Base-by-base conservation (phyloP, 352 stramenopile genomes). In the Phytophthora capsici region DNA sequence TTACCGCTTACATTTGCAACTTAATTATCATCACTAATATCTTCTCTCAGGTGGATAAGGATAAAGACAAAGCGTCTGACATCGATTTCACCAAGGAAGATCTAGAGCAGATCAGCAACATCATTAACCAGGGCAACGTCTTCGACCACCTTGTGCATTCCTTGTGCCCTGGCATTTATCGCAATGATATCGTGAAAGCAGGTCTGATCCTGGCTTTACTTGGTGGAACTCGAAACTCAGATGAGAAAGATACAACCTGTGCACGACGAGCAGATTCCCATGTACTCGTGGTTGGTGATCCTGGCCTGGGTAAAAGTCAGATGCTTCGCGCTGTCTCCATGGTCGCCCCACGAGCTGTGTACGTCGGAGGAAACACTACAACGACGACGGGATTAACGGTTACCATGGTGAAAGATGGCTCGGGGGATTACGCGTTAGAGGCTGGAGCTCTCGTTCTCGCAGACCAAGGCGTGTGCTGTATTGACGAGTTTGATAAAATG, bases 401-500 rank as follows among this genome's bases (percentile, higher is more conserved):
- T 12, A 98, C 95, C 0, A 86, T 99, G 74, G 91, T 90, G 13
- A 98, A 98, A 71, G 96, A 99, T 71, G 79, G 89, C 17, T 88
- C 90, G 1, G 94, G 91, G 8, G 93, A 98, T 46, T 93, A 96
- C 23, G 91, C 89, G 9, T 88, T 98, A 17, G 91, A 98, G 78
- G 93, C 94, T 16, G 95, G 94, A 32, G 95, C 94, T 25, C 75
- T 98, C 14, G 93, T 95, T 23, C 75, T 99, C n/a, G 92, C 93
- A 5, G 96, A 99, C 69, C 86, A 97, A 60, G 97, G 97, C 8
- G 86, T 99, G 6, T 99, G 96, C 70, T 99, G 95, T 77, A 98
- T 99, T 59, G 97, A 99, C 67, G 97, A 99, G 73, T 98, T 99
- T 58, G 97, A 99, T 73, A 99, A 99, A 73, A 98, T 99, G 94